Conservation (phyloP, 148 eudicot species). For the Heliamphora exappendiculata region DNA sequence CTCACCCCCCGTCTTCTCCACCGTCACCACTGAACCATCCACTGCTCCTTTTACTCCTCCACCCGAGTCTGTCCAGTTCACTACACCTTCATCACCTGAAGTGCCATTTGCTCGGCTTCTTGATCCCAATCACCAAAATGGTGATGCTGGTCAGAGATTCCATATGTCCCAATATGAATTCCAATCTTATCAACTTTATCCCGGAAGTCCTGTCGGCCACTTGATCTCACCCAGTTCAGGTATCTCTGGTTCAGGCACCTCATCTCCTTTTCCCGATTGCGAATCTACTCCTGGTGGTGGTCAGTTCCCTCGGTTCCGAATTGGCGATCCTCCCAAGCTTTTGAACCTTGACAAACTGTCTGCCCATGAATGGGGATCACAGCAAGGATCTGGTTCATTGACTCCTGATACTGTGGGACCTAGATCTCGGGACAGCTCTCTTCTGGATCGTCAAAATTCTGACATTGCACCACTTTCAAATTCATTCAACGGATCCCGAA, state of each 20-base stretch:
- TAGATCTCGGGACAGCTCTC: constrained; percentile 28
- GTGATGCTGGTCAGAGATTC: constrained; percentile 39
- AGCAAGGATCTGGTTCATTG: constrained; percentile 62
- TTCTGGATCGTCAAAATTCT: constrained; percentile 49
- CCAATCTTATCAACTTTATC: constrained; percentile 74
- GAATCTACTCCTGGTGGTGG: constrained; percentile 38
- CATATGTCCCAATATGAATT: constrained; percentile 62
- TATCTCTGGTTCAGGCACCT: constrained; percentile 75
- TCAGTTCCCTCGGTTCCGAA: constrained; percentile 41
- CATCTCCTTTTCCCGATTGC: constrained; percentile 74
- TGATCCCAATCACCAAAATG: constrained; percentile 52
- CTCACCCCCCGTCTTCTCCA: constrained; percentile 90
- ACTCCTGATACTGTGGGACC: constrained; percentile 61
- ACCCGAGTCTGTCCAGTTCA: constrained; percentile 79
- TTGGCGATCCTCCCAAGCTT: constrained; percentile 51
- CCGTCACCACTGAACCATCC: constrained; percentile 82
- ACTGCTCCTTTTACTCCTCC: constrained; percentile 98
- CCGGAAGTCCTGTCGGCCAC: constrained; percentile 87
- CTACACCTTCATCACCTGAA: constrained; percentile 97
- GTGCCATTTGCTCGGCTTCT: constrained; percentile 93
- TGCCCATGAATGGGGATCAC: constrained; percentile 55
- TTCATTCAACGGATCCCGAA: constrained; percentile 29
- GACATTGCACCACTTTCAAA: constrained; percentile 42
- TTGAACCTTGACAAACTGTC: constrained; percentile 42
- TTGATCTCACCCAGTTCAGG: constrained; percentile 91